These are phyloP conservation scores for Capsicum baccatum DNA, from an alignment of 257 asterid species.

Conservation along the genomic window DNA sequence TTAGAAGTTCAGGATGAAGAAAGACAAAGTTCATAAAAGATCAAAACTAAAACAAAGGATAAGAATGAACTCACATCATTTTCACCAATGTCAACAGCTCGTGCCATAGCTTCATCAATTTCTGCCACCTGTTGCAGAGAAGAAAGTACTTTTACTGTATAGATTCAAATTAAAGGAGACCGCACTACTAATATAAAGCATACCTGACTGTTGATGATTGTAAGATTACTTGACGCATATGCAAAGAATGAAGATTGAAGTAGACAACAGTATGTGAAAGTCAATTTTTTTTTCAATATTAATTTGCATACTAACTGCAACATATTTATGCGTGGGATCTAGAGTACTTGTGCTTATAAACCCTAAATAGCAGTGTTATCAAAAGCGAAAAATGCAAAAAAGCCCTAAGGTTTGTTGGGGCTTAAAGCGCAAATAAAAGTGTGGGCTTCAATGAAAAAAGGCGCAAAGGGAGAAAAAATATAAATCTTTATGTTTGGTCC, in stretches of 20 bases:
- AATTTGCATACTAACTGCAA: neutral
- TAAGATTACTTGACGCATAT: neutral
- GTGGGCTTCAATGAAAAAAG: no score
- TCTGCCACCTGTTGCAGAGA: conserved; percentile 64
- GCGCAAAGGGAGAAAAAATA: no score
- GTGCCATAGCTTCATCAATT: conserved; percentile 94
- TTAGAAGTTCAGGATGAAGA: conserved; percentile 4
- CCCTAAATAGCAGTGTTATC: no score
- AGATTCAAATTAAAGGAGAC: neutral
- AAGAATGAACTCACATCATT: conserved; percentile 65
- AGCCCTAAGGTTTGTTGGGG: no score
- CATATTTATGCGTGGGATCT: neutral
- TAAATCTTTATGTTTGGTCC: no score
- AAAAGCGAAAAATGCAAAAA: no score
- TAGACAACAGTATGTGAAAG: neutral
- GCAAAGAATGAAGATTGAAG: neutral
- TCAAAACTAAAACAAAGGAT: conserved; percentile 16
- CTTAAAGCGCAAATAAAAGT: no score
- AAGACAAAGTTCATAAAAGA: conserved; percentile 9
- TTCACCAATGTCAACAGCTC: conserved; percentile 96
- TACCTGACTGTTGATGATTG: neutral
- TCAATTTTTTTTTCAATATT: neutral
- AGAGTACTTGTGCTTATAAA: neutral
- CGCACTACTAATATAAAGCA: neutral
- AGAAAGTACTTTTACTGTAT: conserved; percentile 25